phyloP scores from a whole-genome alignment of 2,329 filamentous ascomycete species.

The Didymella arachidicola region DNA sequence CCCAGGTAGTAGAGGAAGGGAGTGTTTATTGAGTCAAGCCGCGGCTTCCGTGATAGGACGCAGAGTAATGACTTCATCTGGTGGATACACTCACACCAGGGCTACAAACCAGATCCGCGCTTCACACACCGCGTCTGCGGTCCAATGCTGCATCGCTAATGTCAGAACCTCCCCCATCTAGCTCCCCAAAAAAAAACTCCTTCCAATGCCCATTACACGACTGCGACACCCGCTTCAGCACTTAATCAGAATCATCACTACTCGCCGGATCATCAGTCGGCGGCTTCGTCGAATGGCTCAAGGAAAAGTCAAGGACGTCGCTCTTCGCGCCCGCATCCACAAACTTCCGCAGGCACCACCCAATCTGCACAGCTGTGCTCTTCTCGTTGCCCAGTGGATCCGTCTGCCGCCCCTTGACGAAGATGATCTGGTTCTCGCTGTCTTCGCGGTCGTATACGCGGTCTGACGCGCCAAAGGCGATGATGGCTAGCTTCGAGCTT shows the following conservation, averaged over 20 bases:
- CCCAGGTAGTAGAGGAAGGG: no score
- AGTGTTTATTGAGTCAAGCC: no score
- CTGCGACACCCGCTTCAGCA: conserved; percentile 1
- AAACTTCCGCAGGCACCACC: conserved; percentile 57
- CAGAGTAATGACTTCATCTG: no score
- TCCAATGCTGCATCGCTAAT: no score
- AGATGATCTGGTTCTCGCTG: conserved; percentile 56
- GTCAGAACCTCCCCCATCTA: no score
- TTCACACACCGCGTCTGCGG: no score
- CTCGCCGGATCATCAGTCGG: conserved; percentile 47
- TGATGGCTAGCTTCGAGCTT: conserved; percentile 52
- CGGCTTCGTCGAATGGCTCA: conserved; percentile 48
- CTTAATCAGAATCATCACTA: conserved; percentile 46
- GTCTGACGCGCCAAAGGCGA: conserved; percentile 58
- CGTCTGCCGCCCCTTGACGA: conserved; percentile 54
- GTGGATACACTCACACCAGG: no score
- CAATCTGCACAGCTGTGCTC: conserved; percentile 54
- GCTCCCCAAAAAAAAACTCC: no score
- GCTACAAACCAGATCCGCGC: no score
- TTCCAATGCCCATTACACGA: no score
- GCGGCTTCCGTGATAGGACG: no score
- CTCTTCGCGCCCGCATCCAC: conserved; percentile 54
- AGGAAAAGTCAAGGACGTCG: conserved; percentile 56
- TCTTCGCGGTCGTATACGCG: conserved; percentile 59
- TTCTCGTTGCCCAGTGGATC: conserved; percentile 54